A percentile compares a stretch with the other conserved stretches of the same genome.
phyloP scores from a whole-genome alignment of 1,139 yeast species.

The Geotrichum carabidarum region DNA sequence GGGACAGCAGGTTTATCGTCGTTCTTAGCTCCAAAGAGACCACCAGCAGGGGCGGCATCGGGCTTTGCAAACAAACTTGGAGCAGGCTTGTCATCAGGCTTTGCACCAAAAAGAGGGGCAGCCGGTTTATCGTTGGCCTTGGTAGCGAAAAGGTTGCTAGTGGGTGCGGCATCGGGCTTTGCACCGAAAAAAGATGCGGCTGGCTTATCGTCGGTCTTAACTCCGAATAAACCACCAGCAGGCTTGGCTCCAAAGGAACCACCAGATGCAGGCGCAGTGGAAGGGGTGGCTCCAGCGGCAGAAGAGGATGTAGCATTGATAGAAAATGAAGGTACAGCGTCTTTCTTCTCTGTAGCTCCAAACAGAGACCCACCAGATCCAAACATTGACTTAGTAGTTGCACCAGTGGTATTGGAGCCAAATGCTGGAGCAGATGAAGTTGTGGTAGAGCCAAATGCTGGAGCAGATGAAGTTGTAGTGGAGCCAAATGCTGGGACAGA shows the following conservation, averaged over 20 bases:
- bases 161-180: conserved; percentile 10
- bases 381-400: conserved; percentile 9
- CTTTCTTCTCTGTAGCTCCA: not conserved
- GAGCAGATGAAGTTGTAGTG: not conserved
- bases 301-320: not conserved
- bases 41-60: conserved; percentile 12
- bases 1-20: not conserved
- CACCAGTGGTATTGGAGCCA: conserved; percentile 14
- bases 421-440: not conserved
- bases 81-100: conserved; percentile 6
- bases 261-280: conserved; percentile 8
- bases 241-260: conserved; percentile 12
- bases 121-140: not conserved
- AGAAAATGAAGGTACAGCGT: too few species aligned
- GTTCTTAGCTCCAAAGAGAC: conserved; percentile 14
- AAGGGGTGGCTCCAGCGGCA: not conserved
- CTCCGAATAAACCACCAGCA: conserved; percentile 1
- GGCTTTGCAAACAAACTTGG: conserved; percentile 5
- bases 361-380: conserved; percentile 4
- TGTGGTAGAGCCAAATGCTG: conserved; percentile 3
- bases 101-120: conserved; percentile 6
- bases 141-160: conserved; percentile 5
- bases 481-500: not conserved
- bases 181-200: conserved; percentile 14
- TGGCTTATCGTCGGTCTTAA: conserved; percentile 7